phyloP scores from a whole-genome alignment of 2,329 filamentous ascomycete species.

The Aspergillus novoparasiticus region DNA sequence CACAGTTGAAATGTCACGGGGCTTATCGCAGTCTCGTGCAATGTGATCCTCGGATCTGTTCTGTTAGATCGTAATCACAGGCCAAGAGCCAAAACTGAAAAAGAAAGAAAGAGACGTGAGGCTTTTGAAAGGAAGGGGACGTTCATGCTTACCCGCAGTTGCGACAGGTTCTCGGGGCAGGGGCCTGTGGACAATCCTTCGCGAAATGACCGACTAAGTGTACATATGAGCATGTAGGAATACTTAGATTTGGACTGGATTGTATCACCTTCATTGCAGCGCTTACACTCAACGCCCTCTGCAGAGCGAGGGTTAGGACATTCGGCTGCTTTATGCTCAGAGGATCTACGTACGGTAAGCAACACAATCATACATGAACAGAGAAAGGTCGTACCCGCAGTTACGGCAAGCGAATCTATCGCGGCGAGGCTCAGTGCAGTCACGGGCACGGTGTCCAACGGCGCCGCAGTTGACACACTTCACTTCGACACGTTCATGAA shows the following conservation, averaged over 20 bases:
- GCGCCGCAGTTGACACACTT: constrained; percentile 54
- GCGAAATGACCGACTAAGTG: constrained; percentile 47
- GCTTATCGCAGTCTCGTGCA: constrained; percentile 46
- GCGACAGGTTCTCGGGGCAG: constrained; percentile 41
- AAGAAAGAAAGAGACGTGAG: background rate
- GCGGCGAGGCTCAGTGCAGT: constrained; percentile 45
- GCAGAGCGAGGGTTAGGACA: constrained; percentile 51
- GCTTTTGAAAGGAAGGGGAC: background rate
- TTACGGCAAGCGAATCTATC: constrained; percentile 53
- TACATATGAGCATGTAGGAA: background rate
- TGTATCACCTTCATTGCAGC: constrained; percentile 43
- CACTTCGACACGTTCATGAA: constrained; percentile 46
- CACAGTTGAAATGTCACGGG: constrained; percentile 42
- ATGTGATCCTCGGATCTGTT: constrained; percentile 45
- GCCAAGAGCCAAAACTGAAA: background rate
- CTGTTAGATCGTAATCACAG: constrained; percentile 16
- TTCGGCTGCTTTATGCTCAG: constrained; percentile 51
- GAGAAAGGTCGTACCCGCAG: constrained; percentile 46
- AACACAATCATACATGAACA: background rate
- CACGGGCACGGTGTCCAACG: constrained; percentile 52
- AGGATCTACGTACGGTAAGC: constrained; percentile 32
- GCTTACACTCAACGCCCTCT: constrained; percentile 48
- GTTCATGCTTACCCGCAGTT: constrained; percentile 45
- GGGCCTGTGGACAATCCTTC: constrained; percentile 47
- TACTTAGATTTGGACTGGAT: background rate